These are phyloP conservation scores for Cladosporium cucumerinum DNA, from an alignment of 2,329 filamentous ascomycete species.

Conservation along the genomic window DNA sequence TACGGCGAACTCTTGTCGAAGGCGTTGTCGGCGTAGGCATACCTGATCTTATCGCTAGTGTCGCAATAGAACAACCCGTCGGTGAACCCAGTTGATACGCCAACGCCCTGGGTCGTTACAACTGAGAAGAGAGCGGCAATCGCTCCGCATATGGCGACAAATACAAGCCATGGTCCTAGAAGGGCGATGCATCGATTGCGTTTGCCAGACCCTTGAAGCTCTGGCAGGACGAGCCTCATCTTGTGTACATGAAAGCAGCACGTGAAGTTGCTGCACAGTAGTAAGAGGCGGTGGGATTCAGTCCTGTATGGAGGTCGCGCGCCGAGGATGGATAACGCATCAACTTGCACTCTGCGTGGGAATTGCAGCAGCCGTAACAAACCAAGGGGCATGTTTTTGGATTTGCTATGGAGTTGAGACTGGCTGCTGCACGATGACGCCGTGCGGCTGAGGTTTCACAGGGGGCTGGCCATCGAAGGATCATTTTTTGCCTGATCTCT, in stretches of 20 bases:
- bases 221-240: neutral
- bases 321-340: neutral
- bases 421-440: neutral
- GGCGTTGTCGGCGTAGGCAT: neutral
- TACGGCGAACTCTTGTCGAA: neutral
- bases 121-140: neutral
- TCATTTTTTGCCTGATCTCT: neutral
- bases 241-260: neutral
- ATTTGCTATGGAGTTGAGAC: neutral
- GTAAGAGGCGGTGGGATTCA: neutral
- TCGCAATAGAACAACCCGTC: neutral
- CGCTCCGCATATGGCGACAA: neutral
- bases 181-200: neutral
- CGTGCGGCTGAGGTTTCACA: neutral
- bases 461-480: neutral
- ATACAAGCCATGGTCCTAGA: conserved; percentile 3
- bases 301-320: neutral
- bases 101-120: neutral
- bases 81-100: neutral
- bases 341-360: neutral
- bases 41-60: neutral
- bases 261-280: neutral
- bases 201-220: neutral
- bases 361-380: neutral
- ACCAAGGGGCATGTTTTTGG: neutral